Percentiles rank a stretch among this genome's conserved stretches.
These are phyloP conservation scores for Brassica juncea DNA, from an alignment of 345 rosid species.

Conservation along the genomic window DNA sequence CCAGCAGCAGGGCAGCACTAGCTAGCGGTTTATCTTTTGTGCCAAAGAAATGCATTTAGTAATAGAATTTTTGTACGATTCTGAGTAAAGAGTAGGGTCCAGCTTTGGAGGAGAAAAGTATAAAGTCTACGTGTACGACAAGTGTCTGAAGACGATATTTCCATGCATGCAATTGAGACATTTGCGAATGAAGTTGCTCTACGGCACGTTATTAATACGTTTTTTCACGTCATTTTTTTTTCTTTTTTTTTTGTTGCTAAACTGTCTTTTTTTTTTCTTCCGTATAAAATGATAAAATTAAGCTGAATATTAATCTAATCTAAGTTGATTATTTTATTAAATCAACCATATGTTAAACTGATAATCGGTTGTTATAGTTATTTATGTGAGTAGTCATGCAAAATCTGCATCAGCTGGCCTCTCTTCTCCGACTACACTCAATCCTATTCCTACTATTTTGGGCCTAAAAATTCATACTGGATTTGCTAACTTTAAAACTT, in stretches of 20 bases:
- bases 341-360: background rate
- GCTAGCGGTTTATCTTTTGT: slow-evolving; percentile 1
- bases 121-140: slow-evolving; percentile 28
- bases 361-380: background rate
- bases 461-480: background rate
- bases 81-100: slow-evolving; percentile 3
- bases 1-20: slow-evolving; percentile 43
- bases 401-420: background rate
- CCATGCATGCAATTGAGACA: slow-evolving; percentile 26
- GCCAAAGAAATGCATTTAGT: slow-evolving; percentile 19
- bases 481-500: background rate
- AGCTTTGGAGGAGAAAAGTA: slow-evolving; percentile 15
- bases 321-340: background rate
- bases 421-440: background rate
- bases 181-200: slow-evolving; percentile 11
- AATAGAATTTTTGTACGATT: background rate
- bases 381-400: background rate
- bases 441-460: background rate
- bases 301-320: background rate
- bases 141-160: slow-evolving; percentile 10
- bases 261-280: background rate
- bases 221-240: background rate
- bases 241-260: no score
- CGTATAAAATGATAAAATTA: background rate
- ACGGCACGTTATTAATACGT: slow-evolving; percentile 6